Conservation (phyloP, 352 stramenopile genomes). For the Globisporangium solare region DNA sequence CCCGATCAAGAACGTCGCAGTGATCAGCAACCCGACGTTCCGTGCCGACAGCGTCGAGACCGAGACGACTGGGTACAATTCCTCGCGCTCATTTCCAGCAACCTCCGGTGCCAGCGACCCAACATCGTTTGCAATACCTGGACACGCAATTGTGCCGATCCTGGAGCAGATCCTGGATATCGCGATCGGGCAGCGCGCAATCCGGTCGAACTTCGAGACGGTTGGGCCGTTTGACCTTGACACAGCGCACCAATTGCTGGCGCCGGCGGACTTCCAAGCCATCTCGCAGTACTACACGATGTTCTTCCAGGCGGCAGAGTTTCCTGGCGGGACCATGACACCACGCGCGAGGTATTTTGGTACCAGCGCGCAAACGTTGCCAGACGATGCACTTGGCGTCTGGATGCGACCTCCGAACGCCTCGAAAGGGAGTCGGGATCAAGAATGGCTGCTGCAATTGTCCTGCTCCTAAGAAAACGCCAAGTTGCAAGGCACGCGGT, state of each 20-base stretch:
- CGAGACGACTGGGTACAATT: slow-evolving; percentile 7
- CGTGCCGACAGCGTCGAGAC: slow-evolving; percentile 18
- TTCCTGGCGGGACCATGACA: slow-evolving; percentile 23
- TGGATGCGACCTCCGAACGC: slow-evolving; percentile 27
- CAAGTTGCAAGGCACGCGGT: slow-evolving; percentile 20
- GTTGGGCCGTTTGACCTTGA: slow-evolving; percentile 24
- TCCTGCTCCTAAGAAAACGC: slow-evolving; percentile 19
- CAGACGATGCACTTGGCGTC: slow-evolving; percentile 18
- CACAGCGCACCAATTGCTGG: slow-evolving; percentile 21
- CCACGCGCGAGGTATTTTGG: slow-evolving; percentile 18
- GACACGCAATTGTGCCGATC: slow-evolving; percentile 14
- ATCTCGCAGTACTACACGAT: slow-evolving; percentile 27
- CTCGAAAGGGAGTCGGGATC: slow-evolving; percentile 9
- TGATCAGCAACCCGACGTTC: slow-evolving; percentile 28
- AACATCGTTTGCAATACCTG: slow-evolving; percentile 6
- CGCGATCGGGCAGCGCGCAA: slow-evolving; percentile 13
- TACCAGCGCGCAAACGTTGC: background rate
- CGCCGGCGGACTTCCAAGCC: slow-evolving; percentile 22
- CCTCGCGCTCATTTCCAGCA: too few species aligned
- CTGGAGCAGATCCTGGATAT: slow-evolving; percentile 18
- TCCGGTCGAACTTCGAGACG: slow-evolving; percentile 24
- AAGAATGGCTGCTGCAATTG: slow-evolving; percentile 19
- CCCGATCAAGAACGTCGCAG: slow-evolving; percentile 39
- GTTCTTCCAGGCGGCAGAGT: slow-evolving; percentile 33
- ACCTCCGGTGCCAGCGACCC: background rate